These are phyloP conservation scores for Phlebiopsis gigantea DNA, from an alignment of 768 basidiomycete genomes.

Conservation along the genomic window DNA sequence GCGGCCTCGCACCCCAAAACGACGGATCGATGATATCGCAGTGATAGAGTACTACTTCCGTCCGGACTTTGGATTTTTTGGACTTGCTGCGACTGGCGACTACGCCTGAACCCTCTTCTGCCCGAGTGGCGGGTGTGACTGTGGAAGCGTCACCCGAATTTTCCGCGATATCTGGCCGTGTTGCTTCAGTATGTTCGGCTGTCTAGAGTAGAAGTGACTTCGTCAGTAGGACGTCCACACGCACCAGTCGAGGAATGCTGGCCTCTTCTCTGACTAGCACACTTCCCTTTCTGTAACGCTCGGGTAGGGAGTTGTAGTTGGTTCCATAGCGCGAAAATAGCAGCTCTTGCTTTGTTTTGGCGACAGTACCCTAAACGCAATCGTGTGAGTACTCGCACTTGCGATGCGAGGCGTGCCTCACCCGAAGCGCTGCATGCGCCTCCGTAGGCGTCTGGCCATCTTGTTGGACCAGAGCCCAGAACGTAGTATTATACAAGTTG, in stretches of 20 bases:
- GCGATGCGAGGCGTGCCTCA: slow-evolving; percentile 27
- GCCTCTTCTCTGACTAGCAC: slow-evolving; percentile 66
- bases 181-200: neutral
- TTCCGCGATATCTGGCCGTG: neutral
- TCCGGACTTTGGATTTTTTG: slow-evolving; percentile 27
- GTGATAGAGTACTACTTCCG: slow-evolving; percentile 56
- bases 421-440: slow-evolving; percentile 77
- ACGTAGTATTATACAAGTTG: slow-evolving; percentile 93
- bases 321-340: slow-evolving; percentile 76
- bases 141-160: neutral
- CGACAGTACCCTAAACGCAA: slow-evolving; percentile 69
- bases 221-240: neutral
- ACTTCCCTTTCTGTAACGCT: slow-evolving; percentile 80
- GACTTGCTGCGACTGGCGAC: neutral
- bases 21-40: slow-evolving; percentile 79
- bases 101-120: neutral
- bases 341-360: slow-evolving; percentile 89
- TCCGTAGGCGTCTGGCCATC: slow-evolving; percentile 74
- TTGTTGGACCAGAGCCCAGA: slow-evolving; percentile 89
- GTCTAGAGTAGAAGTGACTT: neutral
- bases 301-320: slow-evolving; percentile 79
- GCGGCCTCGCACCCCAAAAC: slow-evolving; percentile 69
- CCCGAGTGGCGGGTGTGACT: neutral
- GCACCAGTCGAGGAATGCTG: neutral
- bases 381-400: neutral